A percentile compares a stretch with the other conserved stretches of the same genome.
phyloP scores from a whole-genome alignment of 1,284 basidiomycete genomes.

The Cutaneotrichosporon cavernicola region DNA sequence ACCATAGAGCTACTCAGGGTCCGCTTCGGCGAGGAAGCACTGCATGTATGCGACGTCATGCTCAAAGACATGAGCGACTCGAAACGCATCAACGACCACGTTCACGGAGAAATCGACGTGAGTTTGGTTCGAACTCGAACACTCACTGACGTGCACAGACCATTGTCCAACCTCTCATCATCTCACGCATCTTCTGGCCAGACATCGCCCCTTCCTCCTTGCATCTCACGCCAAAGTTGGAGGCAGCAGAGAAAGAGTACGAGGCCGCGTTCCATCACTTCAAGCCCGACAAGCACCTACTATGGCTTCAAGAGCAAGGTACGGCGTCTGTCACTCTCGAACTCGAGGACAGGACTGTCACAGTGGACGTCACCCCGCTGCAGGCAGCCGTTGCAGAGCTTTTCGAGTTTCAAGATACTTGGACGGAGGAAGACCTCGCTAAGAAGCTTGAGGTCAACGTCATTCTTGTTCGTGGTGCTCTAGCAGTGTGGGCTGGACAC shows the following conservation, averaged over 20 bases:
- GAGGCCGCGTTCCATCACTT: conserved; percentile 70
- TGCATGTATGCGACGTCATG: conserved; percentile 96
- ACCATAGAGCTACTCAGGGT: conserved; percentile 91
- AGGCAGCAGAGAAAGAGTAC: conserved; percentile 68
- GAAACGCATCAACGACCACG: conserved; percentile 75
- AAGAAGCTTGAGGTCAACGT: conserved; percentile 65
- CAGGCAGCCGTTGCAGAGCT: conserved; percentile 86
- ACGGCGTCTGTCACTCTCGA: conserved; percentile 74
- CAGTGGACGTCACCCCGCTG: conserved; percentile 74
- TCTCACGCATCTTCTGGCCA: conserved; percentile 93
- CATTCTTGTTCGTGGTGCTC: conserved; percentile 65
- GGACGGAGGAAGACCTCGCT: conserved; percentile 59
- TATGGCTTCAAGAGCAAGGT: conserved; percentile 82
- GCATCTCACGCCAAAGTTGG: conserved; percentile 77
- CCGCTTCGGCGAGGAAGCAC: conserved; percentile 82
- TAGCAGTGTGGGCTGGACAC: conserved; percentile 77
- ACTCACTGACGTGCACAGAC: conserved; percentile 55
- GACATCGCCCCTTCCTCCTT: conserved; percentile 69
- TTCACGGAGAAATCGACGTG: conserved; percentile 71
- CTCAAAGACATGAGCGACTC: conserved; percentile 92
- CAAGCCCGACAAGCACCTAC: conserved; percentile 85
- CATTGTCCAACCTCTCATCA: conserved; percentile 77
- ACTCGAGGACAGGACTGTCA: conserved; percentile 71
- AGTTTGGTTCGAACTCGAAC: conserved; percentile 35
- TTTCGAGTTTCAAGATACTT: conserved; percentile 68